Evolutionary conservation across 768 basidiomycete genomes (phyloP).

Genomic region (Mycena kentingensis): DNA sequence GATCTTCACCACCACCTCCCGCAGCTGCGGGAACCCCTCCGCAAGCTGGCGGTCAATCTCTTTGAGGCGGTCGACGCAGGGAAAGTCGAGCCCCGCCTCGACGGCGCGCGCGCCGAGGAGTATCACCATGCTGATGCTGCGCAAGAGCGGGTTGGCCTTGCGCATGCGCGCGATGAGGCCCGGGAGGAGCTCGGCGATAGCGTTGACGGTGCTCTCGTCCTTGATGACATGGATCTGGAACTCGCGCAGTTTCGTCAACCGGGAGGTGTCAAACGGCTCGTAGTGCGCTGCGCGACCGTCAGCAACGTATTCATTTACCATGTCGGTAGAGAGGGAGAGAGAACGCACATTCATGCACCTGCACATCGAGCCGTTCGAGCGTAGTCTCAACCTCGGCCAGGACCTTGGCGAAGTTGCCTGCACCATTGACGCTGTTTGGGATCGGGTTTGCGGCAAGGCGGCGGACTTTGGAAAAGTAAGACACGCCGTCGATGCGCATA

Average conservation of each 20-base stretch:
- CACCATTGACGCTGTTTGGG: constrained; percentile 4
- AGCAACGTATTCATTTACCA: not conserved
- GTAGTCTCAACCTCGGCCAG: constrained; percentile 9
- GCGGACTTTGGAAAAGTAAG: constrained; percentile 1
- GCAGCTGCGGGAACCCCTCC: not conserved
- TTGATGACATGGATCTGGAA: constrained; percentile 13
- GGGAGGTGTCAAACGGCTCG: constrained; percentile 1
- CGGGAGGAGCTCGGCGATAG: constrained; percentile 6
- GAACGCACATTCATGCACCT: constrained; percentile 11
- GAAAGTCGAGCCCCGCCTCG: not conserved
- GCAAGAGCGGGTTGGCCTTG: constrained; percentile 1
- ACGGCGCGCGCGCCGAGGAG: constrained; percentile 5
- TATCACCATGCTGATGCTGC: not conserved
- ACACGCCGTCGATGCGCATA: not conserved
- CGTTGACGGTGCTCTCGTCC: not conserved
- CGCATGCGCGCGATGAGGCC: not conserved
- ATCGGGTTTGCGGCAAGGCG: constrained; percentile 14
- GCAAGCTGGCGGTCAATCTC: not conserved
- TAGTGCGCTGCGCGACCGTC: not conserved
- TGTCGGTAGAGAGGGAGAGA: not conserved
- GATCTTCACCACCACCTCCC: not conserved
- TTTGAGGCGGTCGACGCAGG: not conserved
- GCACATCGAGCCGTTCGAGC: constrained; percentile 13
- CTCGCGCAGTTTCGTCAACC: not conserved
- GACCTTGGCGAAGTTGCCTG: not conserved